Evolutionary conservation across 495 filamentous ascomycete genomes (phyloP), one percentile per base, ranked within the genome.

Genomic region (Massariosphaeria phaeospora): DNA sequence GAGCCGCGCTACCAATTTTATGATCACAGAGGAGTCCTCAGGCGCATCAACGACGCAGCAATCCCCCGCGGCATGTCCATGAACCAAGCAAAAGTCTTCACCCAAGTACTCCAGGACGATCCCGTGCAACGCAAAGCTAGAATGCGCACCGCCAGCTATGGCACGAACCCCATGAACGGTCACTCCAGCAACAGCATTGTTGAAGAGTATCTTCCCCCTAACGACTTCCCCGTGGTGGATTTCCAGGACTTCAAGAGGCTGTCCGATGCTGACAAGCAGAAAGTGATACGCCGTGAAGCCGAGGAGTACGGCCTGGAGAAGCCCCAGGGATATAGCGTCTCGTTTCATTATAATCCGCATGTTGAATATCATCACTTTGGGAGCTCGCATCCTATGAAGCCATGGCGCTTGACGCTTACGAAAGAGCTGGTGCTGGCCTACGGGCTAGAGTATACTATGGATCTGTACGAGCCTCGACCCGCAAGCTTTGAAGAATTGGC

Each of bases 291-390:
- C 57, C 69, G 76, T 47, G 77, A 84, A 64, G 83, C 85, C 29
- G 76, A 85, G 52, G 76, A 81, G 55, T 84, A 88, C 75, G 81
- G 80, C 66, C 88, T 96, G 60, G 75, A 78, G 33, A 79, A 82
- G 6, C 90, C 90, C 0, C 78, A 85, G 64, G 90, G 89, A 12
- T 66, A 67, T 62, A 74, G 73, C 21, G 91, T 98, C n/a, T 97
- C 93, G 34, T 97, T 87, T 76, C 93, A 98, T 70, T 87, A 88
- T 66, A 96, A 96, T 67, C 84, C 89, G n/a, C 81, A 86, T 44
- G 93, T 96, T 68, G 93, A 98, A 72, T 83, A 84, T 66, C 90
- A 95, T 68, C 93, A 98, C 68, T 98, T 98, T 65, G 93, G 93
- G 54, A 84, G 84, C 66, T 84, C 84, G 15, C 93, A 98, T 72